Base-by-base conservation (phyloP, 768 basidiomycete genomes). In the Pleurotus ostreatus region DNA sequence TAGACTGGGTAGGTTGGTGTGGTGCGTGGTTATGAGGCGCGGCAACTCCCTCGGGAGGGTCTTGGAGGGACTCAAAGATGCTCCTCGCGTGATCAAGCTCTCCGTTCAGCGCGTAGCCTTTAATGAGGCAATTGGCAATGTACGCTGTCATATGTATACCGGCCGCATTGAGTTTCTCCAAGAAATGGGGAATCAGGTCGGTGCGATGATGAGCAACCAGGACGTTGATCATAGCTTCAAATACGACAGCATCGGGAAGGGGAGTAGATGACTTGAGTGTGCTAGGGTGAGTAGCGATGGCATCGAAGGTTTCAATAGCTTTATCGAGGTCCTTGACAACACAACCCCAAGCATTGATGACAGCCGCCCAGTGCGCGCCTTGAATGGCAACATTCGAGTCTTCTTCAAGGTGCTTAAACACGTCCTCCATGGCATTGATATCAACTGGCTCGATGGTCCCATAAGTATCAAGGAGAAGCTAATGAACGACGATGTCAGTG, bases 101-200 rank as follows among this genome's bases (percentile, higher is more conserved):
- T 15, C 87, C 86, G 1, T 77, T 78, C 23, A 85, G 80, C 0
- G 94, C 77, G 59, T 78, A 85, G 0, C 84, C 86, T 66, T 83
- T 82, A 72, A 94, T 90, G 63, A 92, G 73, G 56, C 87, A 77
- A 73, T 98, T 98, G 23, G 88, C 89, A 61, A 98, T 90, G 70
- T 99, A 99, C 5, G 96, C 94, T 2, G 95, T 98, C 83, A 94
- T 88, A 63, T 89, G 88, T 6, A 94, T 83, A 30, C 84, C 83
- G 5, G 79, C 74, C 1, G 70, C 62, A 20, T 71, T 73, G 74
- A 98, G 83, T 56, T 82, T 81, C 30, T 72, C 66, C 37, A 88
- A 68, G 66, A 92, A 94, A 15, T 71, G 62, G 0, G 86, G 84
- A 22, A 94, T 79, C 46, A 94, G 81, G 60, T 94, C 93, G 52